phyloP scores from a whole-genome alignment of 208 protist species.

The Entamoeba invadens region DNA sequence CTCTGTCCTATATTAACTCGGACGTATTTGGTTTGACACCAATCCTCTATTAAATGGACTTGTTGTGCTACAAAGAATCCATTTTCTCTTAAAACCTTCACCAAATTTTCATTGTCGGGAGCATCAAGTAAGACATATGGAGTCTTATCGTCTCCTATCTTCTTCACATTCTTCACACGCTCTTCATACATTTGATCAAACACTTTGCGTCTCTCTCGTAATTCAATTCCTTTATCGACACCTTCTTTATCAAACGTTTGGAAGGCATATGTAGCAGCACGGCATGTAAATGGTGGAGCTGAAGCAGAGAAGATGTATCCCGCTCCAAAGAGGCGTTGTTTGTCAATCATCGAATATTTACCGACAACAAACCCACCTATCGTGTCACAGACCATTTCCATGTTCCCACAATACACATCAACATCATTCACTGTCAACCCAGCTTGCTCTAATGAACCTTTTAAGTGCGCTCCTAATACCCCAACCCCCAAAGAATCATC shows the following conservation, averaged over 20 bases:
- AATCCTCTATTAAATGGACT: neutral
- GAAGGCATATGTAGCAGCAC: constrained; percentile 54
- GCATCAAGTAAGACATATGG: neutral
- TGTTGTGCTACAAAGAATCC: neutral
- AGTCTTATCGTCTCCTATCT: neutral
- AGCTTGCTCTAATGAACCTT: constrained; percentile 74
- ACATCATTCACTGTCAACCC: constrained; percentile 54
- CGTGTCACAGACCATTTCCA: constrained; percentile 61
- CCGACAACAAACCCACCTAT: constrained; percentile 76
- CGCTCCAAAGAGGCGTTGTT: constrained; percentile 64
- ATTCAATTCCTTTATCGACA: neutral
- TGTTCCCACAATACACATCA: constrained; percentile 33
- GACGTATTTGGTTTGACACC: neutral
- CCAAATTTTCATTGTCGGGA: neutral
- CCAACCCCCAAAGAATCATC: constrained; percentile 83
- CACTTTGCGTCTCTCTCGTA: neutral
- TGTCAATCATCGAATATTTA: constrained; percentile 63
- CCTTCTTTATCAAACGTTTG: constrained; percentile 22
- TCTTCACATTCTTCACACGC: neutral
- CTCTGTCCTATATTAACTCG: neutral
- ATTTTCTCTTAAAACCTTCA: neutral
- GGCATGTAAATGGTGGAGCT: constrained; percentile 69
- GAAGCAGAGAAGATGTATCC: constrained; percentile 89
- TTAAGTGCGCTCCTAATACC: constrained; percentile 67
- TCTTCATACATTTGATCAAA: neutral